phyloP scores from a whole-genome alignment of 192 early-diverging fungal species.

The Coemansia sp. region DNA sequence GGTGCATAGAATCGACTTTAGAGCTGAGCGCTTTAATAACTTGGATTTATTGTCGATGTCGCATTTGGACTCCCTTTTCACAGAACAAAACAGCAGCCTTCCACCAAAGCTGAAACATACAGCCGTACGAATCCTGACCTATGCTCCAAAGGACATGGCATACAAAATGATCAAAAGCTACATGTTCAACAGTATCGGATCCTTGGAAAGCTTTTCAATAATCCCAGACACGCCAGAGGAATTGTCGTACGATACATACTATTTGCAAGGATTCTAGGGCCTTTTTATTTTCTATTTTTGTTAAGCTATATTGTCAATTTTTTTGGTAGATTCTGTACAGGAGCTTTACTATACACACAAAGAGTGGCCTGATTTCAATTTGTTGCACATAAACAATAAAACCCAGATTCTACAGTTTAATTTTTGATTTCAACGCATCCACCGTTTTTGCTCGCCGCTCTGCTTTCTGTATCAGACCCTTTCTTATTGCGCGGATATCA shows the following conservation, averaged over 20 bases:
- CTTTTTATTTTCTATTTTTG: not conserved
- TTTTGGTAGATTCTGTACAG: too few species aligned
- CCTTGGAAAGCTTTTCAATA: conserved; percentile 4
- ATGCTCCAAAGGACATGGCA: not conserved
- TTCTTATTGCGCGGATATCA: conserved; percentile 38
- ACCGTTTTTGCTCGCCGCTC: conserved; percentile 33
- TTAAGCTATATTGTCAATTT: not conserved
- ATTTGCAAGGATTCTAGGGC: not conserved
- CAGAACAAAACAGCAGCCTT: not conserved
- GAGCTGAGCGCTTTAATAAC: not conserved
- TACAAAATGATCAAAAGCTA: not conserved
- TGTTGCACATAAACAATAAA: not conserved
- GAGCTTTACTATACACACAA: too few species aligned
- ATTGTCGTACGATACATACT: not conserved
- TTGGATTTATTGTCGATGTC: not conserved
- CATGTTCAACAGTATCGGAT: not conserved
- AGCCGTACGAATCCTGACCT: not conserved
- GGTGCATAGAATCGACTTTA: not conserved
- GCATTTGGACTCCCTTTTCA: not conserved
- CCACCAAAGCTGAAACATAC: not conserved
- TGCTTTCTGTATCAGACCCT: conserved; percentile 34
- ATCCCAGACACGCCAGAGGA: not conserved
- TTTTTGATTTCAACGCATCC: conserved; percentile 21
- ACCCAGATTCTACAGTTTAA: not conserved
- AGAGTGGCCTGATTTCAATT: too few species aligned